Percentiles rank a stretch among this genome's conserved stretches.
Conservation (phyloP, 1,139 yeast species). For the Komagataea norvegica region DNA sequence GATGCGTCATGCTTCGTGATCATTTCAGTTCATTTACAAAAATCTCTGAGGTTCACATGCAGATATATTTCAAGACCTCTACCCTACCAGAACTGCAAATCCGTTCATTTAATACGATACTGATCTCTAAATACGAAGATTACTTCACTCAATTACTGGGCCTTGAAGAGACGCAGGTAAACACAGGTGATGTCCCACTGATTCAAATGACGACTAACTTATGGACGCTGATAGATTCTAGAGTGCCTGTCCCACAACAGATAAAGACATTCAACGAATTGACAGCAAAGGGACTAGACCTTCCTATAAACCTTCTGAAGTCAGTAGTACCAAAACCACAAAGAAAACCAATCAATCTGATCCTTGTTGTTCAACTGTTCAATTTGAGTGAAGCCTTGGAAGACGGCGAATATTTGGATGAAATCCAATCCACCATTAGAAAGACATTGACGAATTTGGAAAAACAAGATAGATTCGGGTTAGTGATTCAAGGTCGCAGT, state of each 20-base stretch:
- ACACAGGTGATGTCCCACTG: conserved; percentile 33
- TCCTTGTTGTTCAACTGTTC: conserved; percentile 43
- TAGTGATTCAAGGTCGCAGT: conserved; percentile 50
- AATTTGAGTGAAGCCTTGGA: conserved; percentile 31
- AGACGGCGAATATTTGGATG: conserved; percentile 34
- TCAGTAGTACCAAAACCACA: conserved; percentile 39
- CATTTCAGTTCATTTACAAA: conserved; percentile 36
- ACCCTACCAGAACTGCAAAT: conserved; percentile 44
- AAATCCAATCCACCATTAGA: conserved; percentile 30
- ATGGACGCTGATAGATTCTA: conserved; percentile 36
- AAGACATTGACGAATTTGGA: conserved; percentile 33
- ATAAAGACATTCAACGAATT: conserved; percentile 36
- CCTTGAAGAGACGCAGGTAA: no score
- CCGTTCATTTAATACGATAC: conserved; percentile 33
- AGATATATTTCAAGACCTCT: conserved; percentile 38
- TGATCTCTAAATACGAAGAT: conserved; percentile 41
- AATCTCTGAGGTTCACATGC: conserved; percentile 29
- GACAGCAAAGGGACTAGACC: conserved; percentile 34
- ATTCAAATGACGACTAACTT: conserved; percentile 49
- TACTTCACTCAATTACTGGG: conserved; percentile 23
- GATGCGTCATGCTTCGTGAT: conserved; percentile 32
- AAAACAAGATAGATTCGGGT: conserved; percentile 47
- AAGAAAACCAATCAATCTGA: conserved; percentile 41
- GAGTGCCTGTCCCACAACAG: conserved; percentile 36
- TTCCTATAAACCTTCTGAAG: conserved; percentile 37